These are phyloP conservation scores for Wickerhamomyces queroliae DNA, from an alignment of 805 yeast genomes.

Conservation along the genomic window DNA sequence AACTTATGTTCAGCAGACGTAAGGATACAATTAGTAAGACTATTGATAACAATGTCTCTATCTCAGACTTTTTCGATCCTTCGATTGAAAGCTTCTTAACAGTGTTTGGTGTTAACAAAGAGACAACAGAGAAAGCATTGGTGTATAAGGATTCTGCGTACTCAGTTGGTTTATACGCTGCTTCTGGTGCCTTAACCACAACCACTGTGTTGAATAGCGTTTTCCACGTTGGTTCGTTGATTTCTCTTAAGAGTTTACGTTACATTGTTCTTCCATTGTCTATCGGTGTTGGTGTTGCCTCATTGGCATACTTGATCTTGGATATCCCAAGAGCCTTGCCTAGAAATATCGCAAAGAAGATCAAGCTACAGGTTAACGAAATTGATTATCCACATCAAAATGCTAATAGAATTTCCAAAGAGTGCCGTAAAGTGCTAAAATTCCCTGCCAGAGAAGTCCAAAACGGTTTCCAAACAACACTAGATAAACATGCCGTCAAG, in stretches of 20 bases:
- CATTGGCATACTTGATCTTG: conserved; percentile 56
- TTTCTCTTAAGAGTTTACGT: conserved; percentile 31
- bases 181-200: conserved; percentile 27
- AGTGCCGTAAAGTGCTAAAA: conserved; percentile 73
- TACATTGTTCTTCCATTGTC: conserved; percentile 49
- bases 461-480: conserved; percentile 55
- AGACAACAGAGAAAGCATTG: conserved; percentile 18
- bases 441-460: conserved; percentile 82
- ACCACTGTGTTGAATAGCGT: conserved; percentile 31
- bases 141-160: conserved; percentile 26
- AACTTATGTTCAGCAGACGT: conserved; percentile 77
- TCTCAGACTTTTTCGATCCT: conserved; percentile 79
- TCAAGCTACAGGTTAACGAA: conserved; percentile 53
- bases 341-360: conserved; percentile 69
- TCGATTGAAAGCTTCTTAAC: conserved; percentile 52
- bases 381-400: conserved; percentile 77
- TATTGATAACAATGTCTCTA: conserved; percentile 52
- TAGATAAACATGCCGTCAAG: conserved; percentile 55
- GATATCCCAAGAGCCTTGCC: conserved; percentile 92
- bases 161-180: conserved; percentile 23
- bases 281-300: conserved; percentile 43
- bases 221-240: conserved; percentile 30
- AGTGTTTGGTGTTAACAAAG: conserved; percentile 18
- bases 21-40: conserved; percentile 56
- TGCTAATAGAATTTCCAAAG: conserved; percentile 73